Conservation (phyloP, 2,329 filamentous ascomycete genomes). For the Neocucurbitaria cava region DNA sequence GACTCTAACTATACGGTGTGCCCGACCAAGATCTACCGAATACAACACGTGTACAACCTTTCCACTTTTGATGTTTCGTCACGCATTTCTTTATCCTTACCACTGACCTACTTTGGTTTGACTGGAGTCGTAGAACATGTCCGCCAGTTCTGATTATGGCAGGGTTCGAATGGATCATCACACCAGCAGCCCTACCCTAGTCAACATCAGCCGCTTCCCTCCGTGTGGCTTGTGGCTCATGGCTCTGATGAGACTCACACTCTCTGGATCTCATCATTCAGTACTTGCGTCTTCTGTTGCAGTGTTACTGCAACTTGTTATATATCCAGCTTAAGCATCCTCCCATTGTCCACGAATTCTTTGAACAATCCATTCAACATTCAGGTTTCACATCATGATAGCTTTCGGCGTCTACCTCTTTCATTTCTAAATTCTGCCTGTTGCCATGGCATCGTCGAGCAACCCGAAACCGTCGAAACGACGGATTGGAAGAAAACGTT, state of each 20-base stretch:
- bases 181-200: constrained; percentile 1
- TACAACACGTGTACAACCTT: not conserved
- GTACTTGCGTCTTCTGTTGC: constrained; percentile 19
- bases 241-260: constrained; percentile 9
- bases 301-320: constrained; percentile 1
- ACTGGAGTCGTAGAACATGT: not conserved
- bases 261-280: constrained; percentile 5
- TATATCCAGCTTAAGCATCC: not conserved
- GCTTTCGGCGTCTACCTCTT: not conserved
- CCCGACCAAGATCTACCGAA: constrained; percentile 8
- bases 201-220: constrained; percentile 2
- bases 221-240: constrained; percentile 17
- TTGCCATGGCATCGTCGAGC: constrained; percentile 28
- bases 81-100: constrained; percentile 4
- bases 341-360: constrained; percentile 7
- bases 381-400: not conserved
- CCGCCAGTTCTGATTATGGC: not conserved
- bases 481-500: constrained; percentile 36
- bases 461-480: constrained; percentile 32
- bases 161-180: not conserved
- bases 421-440: not conserved
- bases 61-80: not conserved
- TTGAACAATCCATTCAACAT: not conserved
- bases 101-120: constrained; percentile 10
- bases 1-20: constrained; percentile 6